Evolutionary conservation across 164 flowering plant species (phyloP).

Genomic region (Liquidambar formosana): DNA sequence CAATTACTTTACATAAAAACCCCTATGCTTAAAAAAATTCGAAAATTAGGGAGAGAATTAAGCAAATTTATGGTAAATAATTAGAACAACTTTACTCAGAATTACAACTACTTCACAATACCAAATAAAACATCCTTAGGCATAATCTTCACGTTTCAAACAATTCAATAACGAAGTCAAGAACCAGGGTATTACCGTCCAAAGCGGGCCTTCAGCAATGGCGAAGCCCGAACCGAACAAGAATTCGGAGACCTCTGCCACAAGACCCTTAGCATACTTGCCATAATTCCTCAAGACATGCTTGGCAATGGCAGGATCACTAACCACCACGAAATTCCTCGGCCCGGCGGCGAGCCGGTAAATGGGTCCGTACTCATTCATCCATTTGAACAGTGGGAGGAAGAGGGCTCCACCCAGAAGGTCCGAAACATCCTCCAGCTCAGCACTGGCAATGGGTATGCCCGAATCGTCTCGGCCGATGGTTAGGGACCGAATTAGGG

Average conservation of each 20-base stretch:
- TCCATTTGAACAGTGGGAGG: constrained; percentile 84
- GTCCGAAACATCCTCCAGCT: constrained; percentile 89
- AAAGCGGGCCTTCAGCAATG: constrained; percentile 88
- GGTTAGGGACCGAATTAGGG: constrained; percentile 50
- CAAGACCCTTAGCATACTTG: constrained; percentile 82
- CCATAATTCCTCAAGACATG: constrained; percentile 84
- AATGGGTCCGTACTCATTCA: constrained; percentile 80
- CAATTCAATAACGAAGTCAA: not conserved
- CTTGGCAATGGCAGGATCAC: constrained; percentile 92
- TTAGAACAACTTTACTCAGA: too few relatives aligned
- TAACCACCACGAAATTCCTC: constrained; percentile 76
- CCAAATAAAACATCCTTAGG: too few relatives aligned
- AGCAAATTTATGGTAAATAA: too few relatives aligned
- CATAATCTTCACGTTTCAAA: too few relatives aligned
- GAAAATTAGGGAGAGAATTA: too few relatives aligned
- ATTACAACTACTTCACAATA: too few relatives aligned
- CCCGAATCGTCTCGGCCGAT: constrained; percentile 51
- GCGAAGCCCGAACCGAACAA: constrained; percentile 92
- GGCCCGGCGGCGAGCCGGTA: constrained; percentile 92
- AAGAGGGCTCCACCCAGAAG: constrained; percentile 89
- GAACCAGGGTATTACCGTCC: constrained; percentile 62
- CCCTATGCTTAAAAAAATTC: not conserved
- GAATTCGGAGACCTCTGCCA: constrained; percentile 89
- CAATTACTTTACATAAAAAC: not conserved
- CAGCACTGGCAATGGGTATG: constrained; percentile 77